phyloP scores from a whole-genome alignment of 2,329 filamentous ascomycete species.

The Colletotrichum theobromicola region DNA sequence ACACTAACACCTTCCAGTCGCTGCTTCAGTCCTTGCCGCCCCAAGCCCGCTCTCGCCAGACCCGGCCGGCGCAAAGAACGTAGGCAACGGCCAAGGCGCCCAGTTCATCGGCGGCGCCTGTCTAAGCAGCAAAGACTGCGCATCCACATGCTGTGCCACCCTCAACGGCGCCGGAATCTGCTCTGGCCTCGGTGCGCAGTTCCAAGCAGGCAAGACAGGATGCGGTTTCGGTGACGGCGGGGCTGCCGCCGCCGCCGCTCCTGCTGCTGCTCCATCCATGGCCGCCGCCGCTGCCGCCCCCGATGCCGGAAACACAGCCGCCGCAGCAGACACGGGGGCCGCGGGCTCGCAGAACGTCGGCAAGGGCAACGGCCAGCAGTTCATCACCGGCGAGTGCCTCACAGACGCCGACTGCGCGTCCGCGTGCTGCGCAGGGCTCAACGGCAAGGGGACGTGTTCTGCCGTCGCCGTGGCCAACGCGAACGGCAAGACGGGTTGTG shows the following conservation, averaged over 20 bases:
- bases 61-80: conserved; percentile 29
- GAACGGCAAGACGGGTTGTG: conserved; percentile 30
- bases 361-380: conserved; percentile 33
- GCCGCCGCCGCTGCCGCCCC: background rate
- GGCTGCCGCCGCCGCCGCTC: background rate
- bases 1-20: background rate
- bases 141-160: conserved; percentile 27
- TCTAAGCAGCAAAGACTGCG: conserved; percentile 31
- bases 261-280: background rate
- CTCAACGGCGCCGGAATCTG: conserved; percentile 31
- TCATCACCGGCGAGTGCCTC: conserved; percentile 38
- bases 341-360: conserved; percentile 30
- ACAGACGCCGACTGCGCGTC: conserved; percentile 35
- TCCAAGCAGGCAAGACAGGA: conserved; percentile 31
- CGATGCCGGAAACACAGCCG: background rate
- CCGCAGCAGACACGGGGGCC: background rate
- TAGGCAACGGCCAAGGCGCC: conserved; percentile 29
- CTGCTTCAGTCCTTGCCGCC: conserved; percentile 21
- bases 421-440: conserved; percentile 35
- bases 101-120: conserved; percentile 36
- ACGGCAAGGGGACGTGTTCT: conserved; percentile 39
- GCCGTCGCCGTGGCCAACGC: conserved; percentile 33
- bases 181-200: conserved; percentile 28
- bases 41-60: conserved; percentile 28
- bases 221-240: conserved; percentile 27